Conservation (phyloP, 2,329 filamentous ascomycete species). For the Epichloe sibirici region DNA sequence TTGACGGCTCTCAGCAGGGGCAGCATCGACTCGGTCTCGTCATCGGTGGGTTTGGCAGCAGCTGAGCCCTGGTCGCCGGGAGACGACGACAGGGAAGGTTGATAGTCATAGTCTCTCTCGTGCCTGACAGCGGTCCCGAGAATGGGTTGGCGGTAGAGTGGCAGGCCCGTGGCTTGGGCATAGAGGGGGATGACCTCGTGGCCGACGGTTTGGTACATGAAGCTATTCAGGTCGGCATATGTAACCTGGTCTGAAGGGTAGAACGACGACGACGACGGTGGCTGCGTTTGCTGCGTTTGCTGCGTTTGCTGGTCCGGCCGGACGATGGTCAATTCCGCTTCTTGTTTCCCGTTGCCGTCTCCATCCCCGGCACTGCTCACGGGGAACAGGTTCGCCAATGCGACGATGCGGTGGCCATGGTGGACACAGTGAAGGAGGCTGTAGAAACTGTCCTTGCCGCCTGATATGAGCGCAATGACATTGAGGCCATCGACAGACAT, state of each 20-base stretch:
- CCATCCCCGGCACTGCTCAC: not conserved
- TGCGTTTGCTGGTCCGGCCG: conserved; percentile 8
- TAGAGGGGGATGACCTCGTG: conserved; percentile 81
- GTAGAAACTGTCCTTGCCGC: conserved; percentile 95
- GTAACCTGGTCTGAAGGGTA: not conserved
- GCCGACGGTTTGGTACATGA: conserved; percentile 99
- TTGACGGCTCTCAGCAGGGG: conserved; percentile 59
- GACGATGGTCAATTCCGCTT: conserved; percentile 7
- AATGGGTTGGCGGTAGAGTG: conserved; percentile 74
- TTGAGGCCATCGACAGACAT: conserved; percentile 43
- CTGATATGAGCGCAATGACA: conserved; percentile 87
- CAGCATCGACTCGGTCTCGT: conserved; percentile 84
- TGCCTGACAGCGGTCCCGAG: conserved; percentile 57
- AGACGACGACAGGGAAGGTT: not conserved
- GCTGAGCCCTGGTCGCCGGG: not conserved
- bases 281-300: not conserved
- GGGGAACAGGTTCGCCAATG: conserved; percentile 76
- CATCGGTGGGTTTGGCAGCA: conserved; percentile 23
- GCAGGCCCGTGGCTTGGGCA: conserved; percentile 62
- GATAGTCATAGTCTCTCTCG: conserved; percentile 52
- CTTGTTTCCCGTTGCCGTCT: not conserved
- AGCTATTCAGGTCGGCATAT: conserved; percentile 69
- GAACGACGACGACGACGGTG: not conserved
- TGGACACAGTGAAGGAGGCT: conserved; percentile 80
- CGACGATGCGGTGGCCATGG: conserved; percentile 75